A percentile compares a stretch with the other conserved stretches of the same genome.
Conservation (phyloP, 2,329 filamentous ascomycete genomes). For the Arthroderma sp. region DNA sequence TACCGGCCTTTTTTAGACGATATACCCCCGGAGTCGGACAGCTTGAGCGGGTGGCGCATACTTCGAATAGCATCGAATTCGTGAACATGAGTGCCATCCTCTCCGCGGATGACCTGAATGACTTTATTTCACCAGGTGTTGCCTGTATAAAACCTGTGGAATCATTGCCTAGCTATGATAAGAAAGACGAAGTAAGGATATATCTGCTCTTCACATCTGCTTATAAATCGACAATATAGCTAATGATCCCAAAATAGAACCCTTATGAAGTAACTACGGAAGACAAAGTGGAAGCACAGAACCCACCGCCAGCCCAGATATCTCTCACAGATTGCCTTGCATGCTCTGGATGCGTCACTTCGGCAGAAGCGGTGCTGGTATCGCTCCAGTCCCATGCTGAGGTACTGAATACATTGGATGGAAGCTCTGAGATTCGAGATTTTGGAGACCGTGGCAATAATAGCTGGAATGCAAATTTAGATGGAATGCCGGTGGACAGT, state of each 20-base stretch:
- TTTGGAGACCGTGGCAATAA: conserved; percentile 3
- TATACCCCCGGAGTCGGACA: too few species aligned
- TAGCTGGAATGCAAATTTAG: conserved; percentile 29
- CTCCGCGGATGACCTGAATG: conserved; percentile 91
- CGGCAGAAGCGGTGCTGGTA: conserved; percentile 91
- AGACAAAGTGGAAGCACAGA: conserved; percentile 50
- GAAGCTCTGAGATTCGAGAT: conserved; percentile 33
- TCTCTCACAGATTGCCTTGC: conserved; percentile 94
- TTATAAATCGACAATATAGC: background rate
- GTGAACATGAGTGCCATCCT: conserved; percentile 84
- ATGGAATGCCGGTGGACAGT: conserved; percentile 43
- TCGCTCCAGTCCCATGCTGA: conserved; percentile 88
- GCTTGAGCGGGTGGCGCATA: too few species aligned
- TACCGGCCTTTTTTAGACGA: too few species aligned
- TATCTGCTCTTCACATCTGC: background rate
- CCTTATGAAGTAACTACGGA: conserved; percentile 85
- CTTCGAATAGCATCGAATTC: too few species aligned
- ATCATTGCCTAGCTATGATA: conserved; percentile 57
- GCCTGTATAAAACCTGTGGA: conserved; percentile 98
- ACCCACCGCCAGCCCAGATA: conserved; percentile 68
- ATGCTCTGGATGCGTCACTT: conserved; percentile 94
- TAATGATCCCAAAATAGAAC: conserved; percentile 27
- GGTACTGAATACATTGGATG: conserved; percentile 70
- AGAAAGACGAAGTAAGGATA: conserved; percentile 32
- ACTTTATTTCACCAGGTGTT: conserved; percentile 95